Evolutionary conservation across 108 stramenopile species (phyloP), one percentile per base, ranked within the genome.

Genomic region (Aurantiochytrium sp.): DNA sequence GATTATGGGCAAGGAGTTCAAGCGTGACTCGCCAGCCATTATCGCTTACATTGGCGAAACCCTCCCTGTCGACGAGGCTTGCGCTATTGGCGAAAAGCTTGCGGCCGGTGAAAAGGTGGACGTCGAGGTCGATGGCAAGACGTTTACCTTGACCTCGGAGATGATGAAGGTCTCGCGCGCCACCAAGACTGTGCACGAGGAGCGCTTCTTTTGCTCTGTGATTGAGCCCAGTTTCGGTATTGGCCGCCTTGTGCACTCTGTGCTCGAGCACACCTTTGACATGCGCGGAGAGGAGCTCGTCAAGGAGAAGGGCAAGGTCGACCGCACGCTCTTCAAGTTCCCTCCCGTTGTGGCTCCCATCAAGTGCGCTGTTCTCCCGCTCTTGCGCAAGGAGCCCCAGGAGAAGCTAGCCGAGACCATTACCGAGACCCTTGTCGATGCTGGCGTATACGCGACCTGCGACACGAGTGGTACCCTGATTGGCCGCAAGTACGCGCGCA

Each of bases 181-280:
- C 44, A 93, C 87, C 88, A 96, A 97, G 90, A 97, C 93, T 90
- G 96, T 99, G 44, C 95, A 97, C 76, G 97, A 98, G 92, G 94
- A 94, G 87, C 98, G 98, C 91, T 99, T 96, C 93, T 98, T 97
- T 72, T 98, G 98, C 44, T 96, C 96, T 71, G 98, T 99, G 23
- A 98, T 99, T 90, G 99, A 99, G 92, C 99, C 99, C 5, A 98
- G 98, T 14, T 99, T 99, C 91, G 99, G 99, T 53, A 98, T 99
- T 94, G 99, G 99, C 59, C 96, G 99, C 64, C 96, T 99, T 88
- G 90, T 99, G 88, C 97, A 99, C 91, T 96, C 97, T 12, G 92
- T 99, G 53, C 91, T 99, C 69, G 98, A 99, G 92, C 99, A 99
- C 93, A 96, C 96, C 60, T 99, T 99, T 92, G 96, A 97, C 89